phyloP scores from a whole-genome alignment of 176 grass and related monocot genomes.

The Secale cereale region DNA sequence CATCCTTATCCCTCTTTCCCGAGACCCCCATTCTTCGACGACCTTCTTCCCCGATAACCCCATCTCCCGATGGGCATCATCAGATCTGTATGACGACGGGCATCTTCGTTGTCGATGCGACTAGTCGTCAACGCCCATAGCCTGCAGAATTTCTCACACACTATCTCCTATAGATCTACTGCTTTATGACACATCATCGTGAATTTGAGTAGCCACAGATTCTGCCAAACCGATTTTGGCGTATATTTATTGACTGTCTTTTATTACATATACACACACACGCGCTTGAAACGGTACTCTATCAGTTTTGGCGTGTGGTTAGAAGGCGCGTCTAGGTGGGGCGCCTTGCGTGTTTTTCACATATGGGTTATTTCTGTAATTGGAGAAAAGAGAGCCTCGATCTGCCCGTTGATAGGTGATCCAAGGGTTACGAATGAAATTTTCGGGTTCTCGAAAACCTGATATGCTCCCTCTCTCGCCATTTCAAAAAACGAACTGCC shows the following conservation, averaged over 20 bases:
- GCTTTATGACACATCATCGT: not conserved
- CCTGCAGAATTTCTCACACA: not conserved
- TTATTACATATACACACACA: not conserved
- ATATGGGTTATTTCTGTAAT: not conserved
- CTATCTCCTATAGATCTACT: not conserved
- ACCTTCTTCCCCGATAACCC: not conserved
- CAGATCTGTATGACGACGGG: not conserved
- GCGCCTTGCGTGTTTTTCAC: not conserved
- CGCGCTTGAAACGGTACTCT: too few species aligned
- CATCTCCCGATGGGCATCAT: not conserved
- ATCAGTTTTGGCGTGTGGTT: not conserved
- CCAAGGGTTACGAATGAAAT: not conserved
- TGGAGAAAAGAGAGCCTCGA: not conserved
- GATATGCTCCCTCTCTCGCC: not conserved
- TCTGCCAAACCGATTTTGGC: not conserved
- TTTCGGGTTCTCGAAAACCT: not conserved
- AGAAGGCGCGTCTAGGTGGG: not conserved
- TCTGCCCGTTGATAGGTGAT: not conserved
- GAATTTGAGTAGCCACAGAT: not conserved
- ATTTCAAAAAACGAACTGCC: constrained; percentile 20
- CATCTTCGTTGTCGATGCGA: not conserved
- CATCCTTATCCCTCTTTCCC: not conserved
- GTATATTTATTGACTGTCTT: not conserved
- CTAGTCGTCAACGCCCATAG: not conserved
- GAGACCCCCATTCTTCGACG: not conserved